Evolutionary conservation across 192 early-diverging fungal genomes (phyloP).

Genomic region (Dissophora ornata): DNA sequence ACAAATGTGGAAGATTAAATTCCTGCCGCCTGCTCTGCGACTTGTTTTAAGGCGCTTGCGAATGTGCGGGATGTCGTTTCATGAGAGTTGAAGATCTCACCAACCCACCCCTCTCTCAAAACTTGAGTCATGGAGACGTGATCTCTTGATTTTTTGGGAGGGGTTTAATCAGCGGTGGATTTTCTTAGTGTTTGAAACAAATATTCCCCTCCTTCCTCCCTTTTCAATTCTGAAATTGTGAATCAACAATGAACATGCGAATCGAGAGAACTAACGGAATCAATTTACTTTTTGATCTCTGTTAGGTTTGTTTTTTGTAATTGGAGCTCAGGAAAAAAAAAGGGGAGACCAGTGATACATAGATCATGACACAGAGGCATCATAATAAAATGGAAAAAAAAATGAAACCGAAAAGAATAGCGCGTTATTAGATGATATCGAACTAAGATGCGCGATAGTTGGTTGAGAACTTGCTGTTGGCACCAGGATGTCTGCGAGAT

Average conservation of each 20-base stretch:
- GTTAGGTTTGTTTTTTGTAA: constrained; percentile 13
- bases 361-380: too few relatives aligned
- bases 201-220: constrained; percentile 31
- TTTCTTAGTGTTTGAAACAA: constrained; percentile 56
- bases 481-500: too few relatives aligned
- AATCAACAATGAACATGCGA: neutral
- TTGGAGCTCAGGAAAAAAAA: too few relatives aligned
- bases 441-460: too few relatives aligned
- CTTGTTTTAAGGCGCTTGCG: constrained; percentile 58
- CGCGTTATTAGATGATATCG: too few relatives aligned
- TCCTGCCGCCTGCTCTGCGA: constrained; percentile 53
- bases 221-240: neutral
- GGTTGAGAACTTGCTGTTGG: too few relatives aligned
- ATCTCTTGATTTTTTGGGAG: too few relatives aligned
- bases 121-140: neutral
- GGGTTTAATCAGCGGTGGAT: constrained; percentile 19
- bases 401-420: too few relatives aligned
- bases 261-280: constrained; percentile 14
- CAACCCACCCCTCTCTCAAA: constrained; percentile 16
- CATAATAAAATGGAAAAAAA: too few relatives aligned
- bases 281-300: neutral
- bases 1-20: constrained; percentile 58
- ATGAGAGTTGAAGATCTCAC: constrained; percentile 58
- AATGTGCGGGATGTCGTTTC: constrained; percentile 54
- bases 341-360: too few relatives aligned